phyloP scores from a whole-genome alignment of 2,329 filamentous ascomycete species.

The Peltaster fructicola region DNA sequence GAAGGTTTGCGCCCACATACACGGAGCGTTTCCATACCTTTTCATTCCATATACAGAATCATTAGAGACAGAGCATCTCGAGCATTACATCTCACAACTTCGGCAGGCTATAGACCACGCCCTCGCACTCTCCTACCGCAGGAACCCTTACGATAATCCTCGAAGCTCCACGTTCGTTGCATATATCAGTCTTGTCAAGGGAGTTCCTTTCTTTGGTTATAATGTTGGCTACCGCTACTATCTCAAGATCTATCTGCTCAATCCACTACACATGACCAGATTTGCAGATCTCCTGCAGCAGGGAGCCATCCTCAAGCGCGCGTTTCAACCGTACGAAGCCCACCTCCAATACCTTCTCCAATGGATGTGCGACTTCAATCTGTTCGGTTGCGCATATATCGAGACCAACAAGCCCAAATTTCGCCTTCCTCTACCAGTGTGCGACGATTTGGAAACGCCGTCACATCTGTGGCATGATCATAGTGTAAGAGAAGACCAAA shows the following conservation, averaged over 20 bases:
- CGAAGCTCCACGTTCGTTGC: constrained; percentile 60
- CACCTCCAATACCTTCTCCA: constrained; percentile 85
- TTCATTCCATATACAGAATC: constrained; percentile 38
- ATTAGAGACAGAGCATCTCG: constrained; percentile 34
- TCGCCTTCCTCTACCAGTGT: constrained; percentile 55
- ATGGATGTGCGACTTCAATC: constrained; percentile 97
- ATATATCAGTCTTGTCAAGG: constrained; percentile 81
- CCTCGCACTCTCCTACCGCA: constrained; percentile 66
- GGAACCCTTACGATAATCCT: constrained; percentile 47
- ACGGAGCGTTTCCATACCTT: constrained; percentile 91
- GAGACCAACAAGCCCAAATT: constrained; percentile 55
- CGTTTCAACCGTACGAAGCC: constrained; percentile 83
- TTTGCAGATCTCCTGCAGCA: constrained; percentile 74
- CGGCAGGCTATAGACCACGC: constrained; percentile 85
- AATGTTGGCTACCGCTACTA: constrained; percentile 82
- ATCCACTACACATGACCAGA: constrained; percentile 71
- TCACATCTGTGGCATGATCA: constrained; percentile 64
- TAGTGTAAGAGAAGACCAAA: constrained; percentile 41
- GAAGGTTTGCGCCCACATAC: constrained; percentile 88
- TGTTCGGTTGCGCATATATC: constrained; percentile 85
- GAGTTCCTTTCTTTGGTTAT: constrained; percentile 89
- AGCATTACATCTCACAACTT: constrained; percentile 56
- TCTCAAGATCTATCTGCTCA: constrained; percentile 87
- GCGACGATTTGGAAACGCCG: constrained; percentile 41
- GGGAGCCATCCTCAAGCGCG: constrained; percentile 66